Percentiles rank a stretch among this genome's conserved stretches.
phyloP scores from a whole-genome alignment of 257 asterid species.

The Nicotiana obtusifolia region DNA sequence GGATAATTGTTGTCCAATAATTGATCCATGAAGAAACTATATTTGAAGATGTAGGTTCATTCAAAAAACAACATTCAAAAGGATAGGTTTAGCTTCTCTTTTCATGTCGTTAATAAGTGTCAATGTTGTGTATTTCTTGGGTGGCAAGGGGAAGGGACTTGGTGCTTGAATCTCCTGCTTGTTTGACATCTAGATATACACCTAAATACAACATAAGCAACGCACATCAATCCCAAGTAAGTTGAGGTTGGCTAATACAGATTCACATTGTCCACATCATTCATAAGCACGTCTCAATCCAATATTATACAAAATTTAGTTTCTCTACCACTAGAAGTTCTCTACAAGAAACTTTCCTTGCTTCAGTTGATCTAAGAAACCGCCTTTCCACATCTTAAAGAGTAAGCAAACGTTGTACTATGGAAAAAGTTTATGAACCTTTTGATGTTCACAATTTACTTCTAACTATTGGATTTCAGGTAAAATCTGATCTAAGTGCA shows the following conservation, averaged over 20 bases:
- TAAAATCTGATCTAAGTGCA: constrained; percentile 24
- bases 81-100: neutral
- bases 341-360: neutral
- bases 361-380: neutral
- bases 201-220: no score
- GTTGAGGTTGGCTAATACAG: neutral
- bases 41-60: neutral
- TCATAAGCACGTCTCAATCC: neutral
- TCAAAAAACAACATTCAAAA: neutral
- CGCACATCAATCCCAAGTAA: neutral
- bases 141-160: no score
- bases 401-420: neutral
- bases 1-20: neutral
- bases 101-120: no score
- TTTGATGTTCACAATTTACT: neutral
- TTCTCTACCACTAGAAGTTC: neutral
- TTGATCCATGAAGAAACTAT: neutral
- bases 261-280: neutral
- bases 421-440: no score
- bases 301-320: neutral
- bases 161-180: no score
- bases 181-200: no score
- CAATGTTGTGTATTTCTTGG: no score
- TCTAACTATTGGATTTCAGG: constrained; percentile 22
- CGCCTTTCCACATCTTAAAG: neutral